Evolutionary conservation across 75 land plant genomes (phyloP).

Genomic region (Cryptomeria japonica): DNA sequence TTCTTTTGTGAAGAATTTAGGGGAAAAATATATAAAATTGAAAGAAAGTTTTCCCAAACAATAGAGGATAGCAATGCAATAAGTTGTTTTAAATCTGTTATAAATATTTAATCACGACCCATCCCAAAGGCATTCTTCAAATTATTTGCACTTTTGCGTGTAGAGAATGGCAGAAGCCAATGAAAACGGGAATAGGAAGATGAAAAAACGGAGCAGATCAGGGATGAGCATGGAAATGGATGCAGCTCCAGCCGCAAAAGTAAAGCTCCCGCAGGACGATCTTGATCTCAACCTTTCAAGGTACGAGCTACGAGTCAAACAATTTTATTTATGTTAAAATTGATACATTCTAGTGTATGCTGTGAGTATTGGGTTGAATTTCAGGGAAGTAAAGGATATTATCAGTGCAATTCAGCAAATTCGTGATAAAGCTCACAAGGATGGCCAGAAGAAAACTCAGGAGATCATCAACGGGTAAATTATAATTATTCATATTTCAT

Average conservation of each 20-base stretch:
- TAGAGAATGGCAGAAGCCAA: background rate
- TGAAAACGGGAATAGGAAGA: constrained; percentile 14
- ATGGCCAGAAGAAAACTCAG: constrained; percentile 76
- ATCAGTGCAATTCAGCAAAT: constrained; percentile 68
- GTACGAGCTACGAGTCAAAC: background rate
- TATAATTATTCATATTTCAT: background rate
- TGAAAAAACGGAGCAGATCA: constrained; percentile 21
- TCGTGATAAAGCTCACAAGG: constrained; percentile 68
- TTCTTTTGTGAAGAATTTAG: too few relatives aligned
- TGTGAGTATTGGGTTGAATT: background rate
- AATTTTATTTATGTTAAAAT: background rate
- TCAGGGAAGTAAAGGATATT: constrained; percentile 77
- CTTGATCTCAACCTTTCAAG: constrained; percentile 45
- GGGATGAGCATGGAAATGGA: background rate
- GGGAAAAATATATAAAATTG: too few relatives aligned
- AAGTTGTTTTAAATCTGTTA: background rate
- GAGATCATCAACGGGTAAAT: constrained; percentile 63
- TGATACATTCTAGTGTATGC: background rate
- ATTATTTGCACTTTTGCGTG: background rate
- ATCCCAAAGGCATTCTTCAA: background rate
- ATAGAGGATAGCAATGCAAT: background rate
- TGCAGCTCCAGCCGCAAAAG: constrained; percentile 5
- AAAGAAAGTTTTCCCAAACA: too few relatives aligned
- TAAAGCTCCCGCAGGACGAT: constrained; percentile 16
- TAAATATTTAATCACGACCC: background rate